These are phyloP conservation scores for Starmerella geochares DNA, from an alignment of 805 yeast species.

Conservation along the genomic window DNA sequence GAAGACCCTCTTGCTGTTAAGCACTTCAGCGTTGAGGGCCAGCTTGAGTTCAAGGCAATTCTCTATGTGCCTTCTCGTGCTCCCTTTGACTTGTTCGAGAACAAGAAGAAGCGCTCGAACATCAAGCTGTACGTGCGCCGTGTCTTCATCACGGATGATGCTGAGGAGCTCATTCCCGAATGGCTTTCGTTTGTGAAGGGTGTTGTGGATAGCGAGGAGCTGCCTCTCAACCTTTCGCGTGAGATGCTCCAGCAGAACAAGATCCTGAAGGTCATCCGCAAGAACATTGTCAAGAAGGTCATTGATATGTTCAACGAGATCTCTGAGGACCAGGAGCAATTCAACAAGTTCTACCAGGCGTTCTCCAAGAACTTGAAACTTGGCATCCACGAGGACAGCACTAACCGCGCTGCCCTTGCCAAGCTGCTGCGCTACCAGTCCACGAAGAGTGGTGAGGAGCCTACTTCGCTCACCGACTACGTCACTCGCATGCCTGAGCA, in stretches of 20 bases:
- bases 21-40: slow-evolving; percentile 99
- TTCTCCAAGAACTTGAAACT: slow-evolving; percentile 96
- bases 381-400: slow-evolving; percentile 98
- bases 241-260: slow-evolving; percentile 99
- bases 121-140: slow-evolving; percentile 98
- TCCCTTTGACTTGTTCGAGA: slow-evolving; percentile 95
- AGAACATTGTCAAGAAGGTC: slow-evolving; percentile 96
- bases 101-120: slow-evolving; percentile 98
- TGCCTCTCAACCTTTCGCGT: slow-evolving; percentile 99
- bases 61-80: slow-evolving; percentile 98
- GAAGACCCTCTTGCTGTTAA: slow-evolving; percentile 99
- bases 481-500: slow-evolving; percentile 99
- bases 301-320: slow-evolving; percentile 98
- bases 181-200: slow-evolving; percentile 97
- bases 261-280: slow-evolving; percentile 97
- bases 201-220: slow-evolving; percentile 99
- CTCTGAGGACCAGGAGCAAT: slow-evolving; percentile 97
- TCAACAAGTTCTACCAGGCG: slow-evolving; percentile 95
- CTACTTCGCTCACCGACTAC: slow-evolving; percentile 90
- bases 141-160: slow-evolving; percentile 98
- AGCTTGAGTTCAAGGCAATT: slow-evolving; percentile 97
- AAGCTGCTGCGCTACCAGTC: slow-evolving; percentile 95
- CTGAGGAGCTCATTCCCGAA: slow-evolving; percentile 98
- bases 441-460: slow-evolving; percentile 88
- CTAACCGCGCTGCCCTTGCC: slow-evolving; percentile 91